Percentiles rank a stretch among this genome's conserved stretches.
phyloP scores from a whole-genome alignment of 2,329 filamentous ascomycete species.

The Apiospora sp. region DNA sequence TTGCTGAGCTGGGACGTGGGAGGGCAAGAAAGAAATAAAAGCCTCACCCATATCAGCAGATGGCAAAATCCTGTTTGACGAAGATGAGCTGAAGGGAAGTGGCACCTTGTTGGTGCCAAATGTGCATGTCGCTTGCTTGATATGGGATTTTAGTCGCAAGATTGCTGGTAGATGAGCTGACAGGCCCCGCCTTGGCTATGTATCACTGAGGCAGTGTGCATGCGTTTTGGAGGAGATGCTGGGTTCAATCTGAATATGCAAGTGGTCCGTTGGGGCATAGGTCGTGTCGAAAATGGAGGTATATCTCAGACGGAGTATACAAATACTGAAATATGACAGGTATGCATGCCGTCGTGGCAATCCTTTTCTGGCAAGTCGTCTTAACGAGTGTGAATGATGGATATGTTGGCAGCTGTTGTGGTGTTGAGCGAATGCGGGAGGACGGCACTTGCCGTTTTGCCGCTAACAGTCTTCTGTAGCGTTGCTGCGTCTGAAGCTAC shows the following conservation, averaged over 20 bases:
- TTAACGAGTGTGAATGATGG: not conserved
- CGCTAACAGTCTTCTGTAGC: not conserved
- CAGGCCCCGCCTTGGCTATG: not conserved
- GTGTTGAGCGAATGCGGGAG: not conserved
- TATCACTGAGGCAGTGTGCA: conserved; percentile 10
- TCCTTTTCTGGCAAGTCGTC: not conserved
- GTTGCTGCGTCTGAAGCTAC: not conserved
- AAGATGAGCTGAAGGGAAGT: not conserved
- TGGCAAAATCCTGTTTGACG: not conserved
- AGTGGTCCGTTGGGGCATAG: not conserved
- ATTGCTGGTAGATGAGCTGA: conserved; percentile 17
- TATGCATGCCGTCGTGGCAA: not conserved
- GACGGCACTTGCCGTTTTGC: not conserved
- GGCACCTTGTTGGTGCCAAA: conserved; percentile 6
- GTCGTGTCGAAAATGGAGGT: not conserved
- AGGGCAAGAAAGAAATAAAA: conserved; percentile 9
- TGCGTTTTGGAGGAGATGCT: not conserved
- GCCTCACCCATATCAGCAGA: conserved; percentile 22
- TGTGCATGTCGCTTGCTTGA: conserved; percentile 7
- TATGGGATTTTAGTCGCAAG: conserved; percentile 20
- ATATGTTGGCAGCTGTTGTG: not conserved
- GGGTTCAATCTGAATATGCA: not conserved
- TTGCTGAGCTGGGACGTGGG: not conserved
- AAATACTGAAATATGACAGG: not conserved
- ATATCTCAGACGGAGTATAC: not conserved